Percentiles rank a stretch among this genome's conserved stretches.
phyloP scores from a whole-genome alignment of 1,284 basidiomycete species.

The Irpex rosettiformis region DNA sequence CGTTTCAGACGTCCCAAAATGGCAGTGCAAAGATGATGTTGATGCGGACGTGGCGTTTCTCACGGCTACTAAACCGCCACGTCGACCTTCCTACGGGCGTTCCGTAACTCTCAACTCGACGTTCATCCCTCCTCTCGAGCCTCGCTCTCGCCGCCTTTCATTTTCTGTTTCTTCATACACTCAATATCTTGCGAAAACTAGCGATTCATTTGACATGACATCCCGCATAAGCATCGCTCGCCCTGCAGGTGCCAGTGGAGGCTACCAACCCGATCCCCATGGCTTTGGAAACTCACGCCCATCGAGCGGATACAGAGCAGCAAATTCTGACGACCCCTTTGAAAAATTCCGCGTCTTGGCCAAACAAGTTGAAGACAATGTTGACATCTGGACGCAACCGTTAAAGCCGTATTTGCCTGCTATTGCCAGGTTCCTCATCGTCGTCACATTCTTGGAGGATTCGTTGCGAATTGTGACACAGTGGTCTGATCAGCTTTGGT shows the following conservation, averaged over 20 bases:
- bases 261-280: constrained; percentile 63
- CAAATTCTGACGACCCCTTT: constrained; percentile 78
- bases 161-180: constrained; percentile 21
- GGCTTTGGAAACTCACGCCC: constrained; percentile 66
- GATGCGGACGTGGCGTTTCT: constrained; percentile 18
- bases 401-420: constrained; percentile 93
- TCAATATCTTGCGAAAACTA: neutral
- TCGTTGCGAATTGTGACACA: constrained; percentile 92
- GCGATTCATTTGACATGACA: constrained; percentile 47
- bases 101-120: constrained; percentile 11
- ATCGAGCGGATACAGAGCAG: constrained; percentile 69
- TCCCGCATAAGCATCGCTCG: constrained; percentile 81
- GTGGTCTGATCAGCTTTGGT: constrained; percentile 97
- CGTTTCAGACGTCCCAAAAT: neutral
- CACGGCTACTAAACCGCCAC: constrained; percentile 28
- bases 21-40: constrained; percentile 5
- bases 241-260: constrained; percentile 49
- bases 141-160: constrained; percentile 14
- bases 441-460: constrained; percentile 98
- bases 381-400: constrained; percentile 93
- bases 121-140: constrained; percentile 14
- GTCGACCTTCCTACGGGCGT: constrained; percentile 20
- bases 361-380: constrained; percentile 85
- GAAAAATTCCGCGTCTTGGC: constrained; percentile 80
- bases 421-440: constrained; percentile 95